These are phyloP conservation scores for Alternaria dauci DNA, from an alignment of 2,329 filamentous ascomycete genomes.

Conservation along the genomic window DNA sequence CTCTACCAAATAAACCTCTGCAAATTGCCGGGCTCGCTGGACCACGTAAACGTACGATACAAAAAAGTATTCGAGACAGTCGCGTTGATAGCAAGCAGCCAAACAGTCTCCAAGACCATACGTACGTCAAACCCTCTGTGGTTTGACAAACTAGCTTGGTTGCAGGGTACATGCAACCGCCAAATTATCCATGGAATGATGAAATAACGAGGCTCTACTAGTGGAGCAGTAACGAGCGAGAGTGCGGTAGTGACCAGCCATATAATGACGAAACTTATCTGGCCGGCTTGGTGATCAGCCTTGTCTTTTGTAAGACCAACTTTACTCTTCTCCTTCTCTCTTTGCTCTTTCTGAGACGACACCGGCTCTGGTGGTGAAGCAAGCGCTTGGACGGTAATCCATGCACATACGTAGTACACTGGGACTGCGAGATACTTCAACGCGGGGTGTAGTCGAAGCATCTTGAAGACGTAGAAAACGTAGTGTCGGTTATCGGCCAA, in stretches of 20 bases:
- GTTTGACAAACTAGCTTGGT: slow-evolving; percentile 36
- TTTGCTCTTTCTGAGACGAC: slow-evolving; percentile 1
- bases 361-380: slow-evolving; percentile 47
- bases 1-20: slow-evolving; percentile 78
- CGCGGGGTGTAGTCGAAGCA: slow-evolving; percentile 70
- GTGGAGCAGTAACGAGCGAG: slow-evolving; percentile 84
- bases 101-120: slow-evolving; percentile 70
- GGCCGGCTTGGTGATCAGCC: slow-evolving; percentile 23
- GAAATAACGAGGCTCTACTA: slow-evolving; percentile 96
- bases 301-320: slow-evolving; percentile 13
- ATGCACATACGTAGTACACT: slow-evolving; percentile 75
- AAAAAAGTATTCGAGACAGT: slow-evolving; percentile 77
- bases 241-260: slow-evolving; percentile 76
- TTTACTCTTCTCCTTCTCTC: slow-evolving; percentile 3
- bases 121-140: slow-evolving; percentile 48
- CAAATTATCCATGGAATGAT: slow-evolving; percentile 95
- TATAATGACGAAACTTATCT: slow-evolving; percentile 62
- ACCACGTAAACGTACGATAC: slow-evolving; percentile 72
- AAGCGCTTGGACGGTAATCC: slow-evolving; percentile 71
- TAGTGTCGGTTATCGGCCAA: slow-evolving; percentile 97
- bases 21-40: slow-evolving; percentile 63
- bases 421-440: slow-evolving; percentile 73
- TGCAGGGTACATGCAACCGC: slow-evolving; percentile 75
- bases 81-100: slow-evolving; percentile 72
- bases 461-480: slow-evolving; percentile 94